Base-by-base conservation (phyloP, 768 basidiomycete species). In the Steccherinum ochraceum region DNA sequence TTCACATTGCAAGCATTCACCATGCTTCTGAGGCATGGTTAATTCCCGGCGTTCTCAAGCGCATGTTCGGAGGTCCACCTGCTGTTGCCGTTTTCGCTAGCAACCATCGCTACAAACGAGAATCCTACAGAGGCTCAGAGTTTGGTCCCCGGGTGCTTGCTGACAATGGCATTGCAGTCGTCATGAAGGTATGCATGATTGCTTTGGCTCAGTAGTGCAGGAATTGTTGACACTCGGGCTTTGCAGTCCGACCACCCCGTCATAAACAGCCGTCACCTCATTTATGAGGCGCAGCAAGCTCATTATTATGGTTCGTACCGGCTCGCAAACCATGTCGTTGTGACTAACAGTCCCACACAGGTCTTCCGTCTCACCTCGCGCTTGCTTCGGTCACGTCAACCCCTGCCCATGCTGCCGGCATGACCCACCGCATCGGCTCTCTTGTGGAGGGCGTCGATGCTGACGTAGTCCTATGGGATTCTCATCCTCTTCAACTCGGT, bases 271-370 rank as follows among this genome's bases (percentile, higher is more conserved):
- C 80, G 91, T 3, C 84, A 85, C 66, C 74, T 95, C 10, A 61
- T 91, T 19, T 87, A 82, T 56, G 91, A 94, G 64, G 90, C 91
- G 3, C 88, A 90, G 58, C 87, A 89, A 65, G 88, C 86, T 0
- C 80, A 86, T 61, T 86, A 83, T 62, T 90, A 86, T 58, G 89
- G 90, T 53, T 53, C 4, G 45, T 2, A 13, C 18, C 44, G 21
- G 10, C 24, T 45, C 1, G 18, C 1, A 20, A n/a, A 23, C 12
- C 25, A 21, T 45, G 19, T 12, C 11, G 40, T 10, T 27, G 16
- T 3, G 4, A 13, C 13, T 13, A 21, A 19, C 21, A 11, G 48
- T 19, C 5, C 18, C 0, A 11, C 7, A 12, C 26, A 61, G 60
- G 63, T 11, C 73, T 94, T 4, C 80, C 85, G 25, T 72, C 73